phyloP scores from a whole-genome alignment of 1,284 basidiomycete species.

The Lignosus rhinocerotis region DNA sequence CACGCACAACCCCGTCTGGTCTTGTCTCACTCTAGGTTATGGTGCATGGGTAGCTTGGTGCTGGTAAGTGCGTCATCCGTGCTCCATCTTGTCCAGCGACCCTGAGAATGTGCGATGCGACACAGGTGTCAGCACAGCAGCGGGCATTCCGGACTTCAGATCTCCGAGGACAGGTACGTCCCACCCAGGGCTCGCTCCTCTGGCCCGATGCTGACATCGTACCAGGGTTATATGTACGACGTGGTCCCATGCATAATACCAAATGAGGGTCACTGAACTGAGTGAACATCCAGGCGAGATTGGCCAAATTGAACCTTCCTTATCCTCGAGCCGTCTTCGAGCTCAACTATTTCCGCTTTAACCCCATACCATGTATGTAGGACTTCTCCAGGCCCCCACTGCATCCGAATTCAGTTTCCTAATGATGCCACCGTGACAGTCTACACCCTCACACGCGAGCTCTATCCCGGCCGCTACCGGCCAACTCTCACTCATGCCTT shows the following conservation, averaged over 20 bases:
- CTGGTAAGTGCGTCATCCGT: slow-evolving; percentile 7
- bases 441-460: slow-evolving; percentile 85
- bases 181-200: neutral
- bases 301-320: slow-evolving; percentile 71
- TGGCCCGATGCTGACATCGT: neutral
- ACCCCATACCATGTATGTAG: slow-evolving; percentile 78
- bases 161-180: slow-evolving; percentile 69
- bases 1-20: neutral
- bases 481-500: slow-evolving; percentile 93
- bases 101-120: too few species aligned
- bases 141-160: slow-evolving; percentile 81
- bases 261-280: neutral
- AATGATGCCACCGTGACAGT: slow-evolving; percentile 42
- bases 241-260: neutral
- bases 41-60: slow-evolving; percentile 31
- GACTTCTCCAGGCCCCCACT: slow-evolving; percentile 25
- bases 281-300: slow-evolving; percentile 55
- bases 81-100: too few species aligned
- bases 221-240: slow-evolving; percentile 36
- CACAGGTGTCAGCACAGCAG: slow-evolving; percentile 72
- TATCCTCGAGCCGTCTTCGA: slow-evolving; percentile 83
- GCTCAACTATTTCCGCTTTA: slow-evolving; percentile 69
- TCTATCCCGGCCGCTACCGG: slow-evolving; percentile 85
- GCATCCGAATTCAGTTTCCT: neutral
- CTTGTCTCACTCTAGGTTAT: slow-evolving; percentile 56